Conservation (phyloP, 768 basidiomycete species). For the Tricholoma saponaceum region DNA sequence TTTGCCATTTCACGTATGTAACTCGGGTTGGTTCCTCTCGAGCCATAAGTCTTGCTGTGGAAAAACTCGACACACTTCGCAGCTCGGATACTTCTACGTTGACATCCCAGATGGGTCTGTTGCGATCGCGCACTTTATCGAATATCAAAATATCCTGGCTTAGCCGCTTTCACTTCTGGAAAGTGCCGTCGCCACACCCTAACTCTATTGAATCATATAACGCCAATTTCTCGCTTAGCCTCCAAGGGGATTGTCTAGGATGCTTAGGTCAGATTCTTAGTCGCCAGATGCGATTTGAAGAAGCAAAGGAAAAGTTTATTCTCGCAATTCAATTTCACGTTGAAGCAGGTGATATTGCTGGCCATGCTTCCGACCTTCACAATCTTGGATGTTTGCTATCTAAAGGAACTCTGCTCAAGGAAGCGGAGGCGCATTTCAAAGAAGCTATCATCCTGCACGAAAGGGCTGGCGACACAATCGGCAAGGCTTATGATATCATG, state of each 20-base stretch:
- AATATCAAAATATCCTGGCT: not conserved
- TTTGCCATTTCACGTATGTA: conserved; percentile 21
- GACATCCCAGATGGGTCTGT: not conserved
- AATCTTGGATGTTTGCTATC: conserved; percentile 20
- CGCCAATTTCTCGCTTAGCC: not conserved
- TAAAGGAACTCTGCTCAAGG: conserved; percentile 3
- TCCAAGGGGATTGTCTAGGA: conserved; percentile 23
- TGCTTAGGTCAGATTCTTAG: conserved; percentile 23
- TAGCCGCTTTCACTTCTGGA: conserved; percentile 3
- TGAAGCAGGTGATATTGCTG: conserved; percentile 15
- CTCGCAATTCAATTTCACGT: conserved; percentile 19
- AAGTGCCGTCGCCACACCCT: not conserved
- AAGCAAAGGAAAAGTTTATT: conserved; percentile 19
- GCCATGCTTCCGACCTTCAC: conserved; percentile 24
- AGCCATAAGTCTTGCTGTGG: conserved; percentile 15
- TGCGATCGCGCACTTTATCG: not conserved
- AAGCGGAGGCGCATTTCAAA: conserved; percentile 12
- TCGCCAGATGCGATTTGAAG: conserved; percentile 14
- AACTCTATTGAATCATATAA: not conserved
- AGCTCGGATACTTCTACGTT: not conserved
- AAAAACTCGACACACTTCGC: not conserved
- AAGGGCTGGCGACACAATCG: conserved; percentile 12
- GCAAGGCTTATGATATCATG: conserved; percentile 22
- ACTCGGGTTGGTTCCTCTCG: conserved; percentile 17
- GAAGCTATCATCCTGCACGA: conserved; percentile 17